Evolutionary conservation across 371 early-diverging fungal species (phyloP), one percentile per base, ranked within the genome.

Genomic region (Dichotomocladium elegans): DNA sequence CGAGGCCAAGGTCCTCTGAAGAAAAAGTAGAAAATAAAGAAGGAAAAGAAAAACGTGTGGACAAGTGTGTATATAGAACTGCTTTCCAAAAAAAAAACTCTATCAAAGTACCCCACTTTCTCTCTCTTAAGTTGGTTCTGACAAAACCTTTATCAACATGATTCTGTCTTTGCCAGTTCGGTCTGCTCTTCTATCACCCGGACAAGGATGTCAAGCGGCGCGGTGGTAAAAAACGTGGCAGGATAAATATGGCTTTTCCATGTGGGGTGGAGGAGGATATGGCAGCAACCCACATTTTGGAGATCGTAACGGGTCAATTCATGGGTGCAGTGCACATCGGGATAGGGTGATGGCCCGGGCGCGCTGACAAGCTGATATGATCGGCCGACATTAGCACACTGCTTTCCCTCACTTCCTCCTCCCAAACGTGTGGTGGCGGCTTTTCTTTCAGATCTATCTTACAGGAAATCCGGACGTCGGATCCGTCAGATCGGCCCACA

Each of bases 401-500:
- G n/a, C n/a, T n/a, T n/a, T n/a, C n/a, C n/a, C n/a, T n/a, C n/a
- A n/a, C n/a, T n/a, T n/a, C n/a, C n/a, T n/a, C n/a, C n/a, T n/a
- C n/a, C 19, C 17, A 15, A 49, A 37, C 31, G 3, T 14, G 29
- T 14, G 50, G 37, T 27, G 41, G 33, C 27, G 29, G 19, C 25
- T n/a, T 24, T 19, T 6, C 12, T 19, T 14, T 34, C 24, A 9
- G 15, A 22, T 51, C 17, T 12, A 34, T 56, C 68, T 70, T 72
- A 89, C 82, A 1, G 95, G 91, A 70, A 82, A 89, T 2, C 96
- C 96, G 7, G 92, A 91, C 26, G 92, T 90, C n/a, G 96, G 95
- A 64, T 95, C 95, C 30, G 92, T 92, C 34, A 91, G 66, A 72
- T 95, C 96, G 0, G 89, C 89, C 93, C 93, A 95, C 78, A 85